These are phyloP conservation scores for Metschnikowia rubicola DNA, from an alignment of 805 yeast genomes.

Conservation along the genomic window DNA sequence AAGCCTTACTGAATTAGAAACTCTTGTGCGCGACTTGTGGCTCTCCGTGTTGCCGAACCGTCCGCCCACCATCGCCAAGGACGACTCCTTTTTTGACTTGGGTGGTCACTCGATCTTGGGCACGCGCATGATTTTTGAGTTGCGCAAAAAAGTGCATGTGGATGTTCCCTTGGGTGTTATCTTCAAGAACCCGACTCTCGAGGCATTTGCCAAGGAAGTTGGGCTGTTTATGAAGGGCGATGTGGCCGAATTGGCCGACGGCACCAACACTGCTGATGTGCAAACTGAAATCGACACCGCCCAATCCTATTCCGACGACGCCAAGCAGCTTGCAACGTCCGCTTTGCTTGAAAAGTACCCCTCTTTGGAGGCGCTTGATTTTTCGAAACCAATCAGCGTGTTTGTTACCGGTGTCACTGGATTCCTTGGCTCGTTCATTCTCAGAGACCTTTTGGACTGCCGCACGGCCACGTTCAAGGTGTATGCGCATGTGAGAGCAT, in stretches of 20 bases:
- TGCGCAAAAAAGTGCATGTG: constrained; percentile 71
- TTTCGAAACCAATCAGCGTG: constrained; percentile 47
- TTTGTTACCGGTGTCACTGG: constrained; percentile 97
- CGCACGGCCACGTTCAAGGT: constrained; percentile 56
- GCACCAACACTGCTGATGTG: constrained; percentile 15
- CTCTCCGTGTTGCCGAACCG: constrained; percentile 75
- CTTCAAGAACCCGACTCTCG: constrained; percentile 85
- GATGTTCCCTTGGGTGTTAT: constrained; percentile 88
- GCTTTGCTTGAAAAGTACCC: constrained; percentile 44
- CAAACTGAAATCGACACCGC: constrained; percentile 24
- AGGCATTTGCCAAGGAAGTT: constrained; percentile 71
- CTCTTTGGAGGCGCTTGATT: constrained; percentile 38
- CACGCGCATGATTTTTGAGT: constrained; percentile 91
- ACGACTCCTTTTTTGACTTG: constrained; percentile 90
- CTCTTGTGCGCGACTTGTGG: constrained; percentile 79
- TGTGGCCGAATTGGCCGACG: constrained; percentile 41
- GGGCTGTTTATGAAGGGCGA: constrained; percentile 52
- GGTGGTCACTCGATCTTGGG: constrained; percentile 98
- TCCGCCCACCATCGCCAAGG: constrained; percentile 72
- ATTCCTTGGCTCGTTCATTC: constrained; percentile 86
- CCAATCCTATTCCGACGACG: constrained; percentile 64
- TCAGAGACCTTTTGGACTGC: constrained; percentile 64
- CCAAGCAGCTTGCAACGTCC: constrained; percentile 45
- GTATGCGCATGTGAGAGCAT: constrained; percentile 90
- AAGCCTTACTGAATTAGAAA: constrained; percentile 59